Percentiles rank a stretch among this genome's conserved stretches.
These are phyloP conservation scores for Dioscorea zingiberensis DNA, from an alignment of 106 monocot species.

Conservation along the genomic window DNA sequence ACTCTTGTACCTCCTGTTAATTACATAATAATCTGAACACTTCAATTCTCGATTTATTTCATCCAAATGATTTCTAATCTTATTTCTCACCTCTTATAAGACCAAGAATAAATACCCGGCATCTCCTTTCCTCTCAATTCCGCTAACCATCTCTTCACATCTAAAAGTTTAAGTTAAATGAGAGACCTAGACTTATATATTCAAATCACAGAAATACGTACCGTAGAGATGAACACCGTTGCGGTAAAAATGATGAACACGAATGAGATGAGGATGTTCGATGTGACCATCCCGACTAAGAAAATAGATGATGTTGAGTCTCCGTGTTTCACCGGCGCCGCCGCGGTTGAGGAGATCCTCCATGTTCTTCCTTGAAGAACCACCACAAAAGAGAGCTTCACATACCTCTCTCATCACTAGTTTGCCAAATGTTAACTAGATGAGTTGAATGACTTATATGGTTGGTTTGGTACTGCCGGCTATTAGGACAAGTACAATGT, in stretches of 20 bases:
- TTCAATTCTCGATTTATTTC: too few relatives aligned
- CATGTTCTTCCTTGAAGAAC: too few relatives aligned
- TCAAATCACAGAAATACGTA: neutral
- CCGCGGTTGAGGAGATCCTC: too few relatives aligned
- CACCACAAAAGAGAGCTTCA: too few relatives aligned
- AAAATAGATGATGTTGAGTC: conserved; percentile 53
- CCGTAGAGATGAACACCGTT: conserved; percentile 57
- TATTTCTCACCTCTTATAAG: conserved; percentile 52
- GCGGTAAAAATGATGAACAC: conserved; percentile 31
- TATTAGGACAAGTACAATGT: too few relatives aligned
- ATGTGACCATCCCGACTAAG: conserved; percentile 42
- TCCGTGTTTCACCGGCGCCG: conserved; percentile 24
- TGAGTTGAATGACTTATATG: too few relatives aligned
- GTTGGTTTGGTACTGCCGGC: too few relatives aligned
- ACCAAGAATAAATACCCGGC: conserved; percentile 54
- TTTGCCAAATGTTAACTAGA: too few relatives aligned
- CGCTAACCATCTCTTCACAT: conserved; percentile 71
- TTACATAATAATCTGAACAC: too few relatives aligned
- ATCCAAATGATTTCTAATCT: too few relatives aligned
- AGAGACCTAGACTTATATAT: neutral
- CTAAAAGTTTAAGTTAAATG: neutral
- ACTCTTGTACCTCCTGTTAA: too few relatives aligned
- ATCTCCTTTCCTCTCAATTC: conserved; percentile 60
- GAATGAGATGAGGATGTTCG: conserved; percentile 72
- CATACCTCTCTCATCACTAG: too few relatives aligned